Evolutionary conservation across 176 grass and related monocot genomes (phyloP), one percentile per base, ranked within the genome.

Genomic region (Pontederia crassipes): DNA sequence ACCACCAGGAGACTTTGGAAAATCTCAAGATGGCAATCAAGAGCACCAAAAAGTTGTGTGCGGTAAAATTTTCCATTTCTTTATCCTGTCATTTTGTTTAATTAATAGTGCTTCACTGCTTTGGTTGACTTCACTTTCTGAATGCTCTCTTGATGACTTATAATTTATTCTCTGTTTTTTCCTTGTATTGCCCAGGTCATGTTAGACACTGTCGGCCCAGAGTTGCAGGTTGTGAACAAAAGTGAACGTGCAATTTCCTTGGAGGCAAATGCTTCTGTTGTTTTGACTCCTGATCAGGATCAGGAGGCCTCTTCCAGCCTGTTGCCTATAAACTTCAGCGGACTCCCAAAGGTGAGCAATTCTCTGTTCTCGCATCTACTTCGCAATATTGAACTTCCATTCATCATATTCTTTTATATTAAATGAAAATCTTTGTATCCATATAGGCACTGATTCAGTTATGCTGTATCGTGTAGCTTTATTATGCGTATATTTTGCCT

Each of bases 1-100:
- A 88, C 75, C 93, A 98, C 75, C 93, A 98, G 87, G 84, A 92
- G 62, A 98, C 87, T 6, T 70, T 98, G 32, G 84, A 88, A 74
- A 98, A 86, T 73, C 87, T 98, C 24, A 98, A 92, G 79, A 40
- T 82, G 75, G 87, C 87, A 67, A 83, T 92, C 69, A 98, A 98
- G 76, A 52, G 75, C 77, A 92, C 87, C 59, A 98, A 92, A 77
- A 98, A 86, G 73, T 76, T 98, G 3, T 98, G 93, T 52, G 87
- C 87, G 8, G 93, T 92, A 71, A 82, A 78, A 29, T 12, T 48
- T 11, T 45, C 12, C 52, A 1, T 13, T 32, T 20, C 13, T 54
- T 11, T 12, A 10, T n/a, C 15, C 51, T 55, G 66, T 17, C 14
- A 4, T 12, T 11, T 68, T n/a, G 8, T 24, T 17, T 6, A 20